Evolutionary conservation across 2,329 filamentous ascomycete genomes (phyloP), one percentile per base, ranked within the genome.

Genomic region (Epichloe coenophiala): DNA sequence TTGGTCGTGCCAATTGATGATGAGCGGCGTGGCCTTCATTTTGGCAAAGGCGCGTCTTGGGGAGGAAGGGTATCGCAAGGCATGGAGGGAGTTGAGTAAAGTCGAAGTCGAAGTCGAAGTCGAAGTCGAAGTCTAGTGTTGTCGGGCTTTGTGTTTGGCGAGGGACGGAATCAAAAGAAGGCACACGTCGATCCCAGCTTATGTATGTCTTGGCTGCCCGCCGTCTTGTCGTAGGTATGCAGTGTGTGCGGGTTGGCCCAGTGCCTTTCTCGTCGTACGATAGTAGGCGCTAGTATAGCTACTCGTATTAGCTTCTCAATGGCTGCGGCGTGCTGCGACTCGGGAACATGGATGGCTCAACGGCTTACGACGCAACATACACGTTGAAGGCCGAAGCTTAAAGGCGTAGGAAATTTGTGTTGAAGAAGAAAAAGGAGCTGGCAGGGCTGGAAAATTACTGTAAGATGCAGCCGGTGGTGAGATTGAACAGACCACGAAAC

Each of bases 1-100:
- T 65, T 95, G 88, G 68, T 96, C 88, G 71, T 98, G 94, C 93
- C 93, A 98, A 75, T 94, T 88, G 71, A 98, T 91, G 65, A 97
- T 91, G 60, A 98, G 78, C 60, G 93, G 91, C 63, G 88, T 84
- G 65, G 89, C 90, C 79, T 95, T 97, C 93, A 98, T 98, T 65
- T 68, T 74, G 68, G 63, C 63, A 60, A 59, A 52, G 51, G 53
- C 45, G 47, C 51, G 50, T 56, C 53, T 57, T 59, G 58, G 43
- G 58, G 59, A 45, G 57, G 60, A 51, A 49, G 57, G 52, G 50
- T 54, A 52, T 57, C 52, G 58, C 59, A 58, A 60, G 54, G 63
- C 65, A 66, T 66, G 17, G 58, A 54, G 57, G 56, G 53, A 48
- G 36, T 46, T 31, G 50, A 43, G 13, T 13, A 36, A 47, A 35